These are phyloP conservation scores for Fusarium caatingaense DNA, from an alignment of 2,329 filamentous ascomycete species.

Conservation along the genomic window DNA sequence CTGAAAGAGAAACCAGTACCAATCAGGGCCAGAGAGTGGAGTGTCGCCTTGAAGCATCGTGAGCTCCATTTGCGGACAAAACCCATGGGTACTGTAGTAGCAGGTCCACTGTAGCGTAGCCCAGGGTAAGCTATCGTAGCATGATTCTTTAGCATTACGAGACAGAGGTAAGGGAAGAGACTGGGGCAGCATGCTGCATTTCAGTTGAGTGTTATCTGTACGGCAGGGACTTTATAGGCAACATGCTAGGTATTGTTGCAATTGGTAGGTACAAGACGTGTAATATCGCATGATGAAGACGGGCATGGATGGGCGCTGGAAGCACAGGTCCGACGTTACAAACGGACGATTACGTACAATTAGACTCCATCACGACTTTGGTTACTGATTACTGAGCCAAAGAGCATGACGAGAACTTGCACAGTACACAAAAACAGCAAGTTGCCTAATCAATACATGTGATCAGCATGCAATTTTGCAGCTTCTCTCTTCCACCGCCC, in stretches of 20 bases:
- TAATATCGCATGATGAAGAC: slow-evolving; percentile 38
- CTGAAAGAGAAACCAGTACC: slow-evolving; percentile 24
- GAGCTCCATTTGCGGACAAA: slow-evolving; percentile 34
- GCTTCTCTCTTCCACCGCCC: background rate
- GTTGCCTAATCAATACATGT: slow-evolving; percentile 6
- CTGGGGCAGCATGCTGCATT: slow-evolving; percentile 29
- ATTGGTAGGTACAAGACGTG: slow-evolving; percentile 20
- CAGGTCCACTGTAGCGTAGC: slow-evolving; percentile 34
- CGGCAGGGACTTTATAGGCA: background rate
- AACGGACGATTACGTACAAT: slow-evolving; percentile 43
- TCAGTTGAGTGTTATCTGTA: slow-evolving; percentile 17
- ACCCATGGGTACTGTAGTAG: slow-evolving; percentile 26
- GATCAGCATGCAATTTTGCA: slow-evolving; percentile 32
- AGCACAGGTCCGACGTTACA: slow-evolving; percentile 28
- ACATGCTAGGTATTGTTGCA: slow-evolving; percentile 19
- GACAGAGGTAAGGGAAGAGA: slow-evolving; percentile 37
- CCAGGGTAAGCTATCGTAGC: slow-evolving; percentile 34
- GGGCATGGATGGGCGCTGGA: slow-evolving; percentile 9
- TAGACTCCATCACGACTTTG: slow-evolving; percentile 25
- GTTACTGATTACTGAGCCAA: slow-evolving; percentile 30
- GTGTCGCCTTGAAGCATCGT: slow-evolving; percentile 43
- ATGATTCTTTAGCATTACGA: slow-evolving; percentile 32
- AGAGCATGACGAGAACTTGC: slow-evolving; percentile 29
- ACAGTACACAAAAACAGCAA: background rate
- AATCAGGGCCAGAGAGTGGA: slow-evolving; percentile 19